Base-by-base conservation (phyloP, 352 stramenopile species). In the Phytophthora macrochlamydospora region DNA sequence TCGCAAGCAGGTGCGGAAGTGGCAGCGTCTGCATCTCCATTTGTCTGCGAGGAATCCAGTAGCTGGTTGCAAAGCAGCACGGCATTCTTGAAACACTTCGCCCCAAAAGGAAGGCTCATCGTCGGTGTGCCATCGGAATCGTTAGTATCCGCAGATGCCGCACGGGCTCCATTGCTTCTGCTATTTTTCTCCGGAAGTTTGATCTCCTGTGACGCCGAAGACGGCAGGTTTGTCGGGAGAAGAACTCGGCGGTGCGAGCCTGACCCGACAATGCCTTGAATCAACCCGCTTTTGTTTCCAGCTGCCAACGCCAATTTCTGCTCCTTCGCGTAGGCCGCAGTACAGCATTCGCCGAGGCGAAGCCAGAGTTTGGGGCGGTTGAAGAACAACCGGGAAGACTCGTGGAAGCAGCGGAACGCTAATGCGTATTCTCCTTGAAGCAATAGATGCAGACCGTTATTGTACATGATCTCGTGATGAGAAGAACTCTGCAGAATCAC, bases 361-460 rank as follows among this genome's bases (percentile, higher is more conserved):
- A 98, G 80, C 92, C 92, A 98, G 43, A 98, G 71, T 75, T 96
- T 95, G 2, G 92, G 92, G 7, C 92, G 89, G 61, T 97, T 97
- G 65, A 97, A 96, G 52, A 96, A 95, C 56, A 97, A 49, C 2
- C 88, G 78, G 44, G 92, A 96, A 7, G 92, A 93, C 56, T 84
- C 83, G 66, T 96, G 81, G 70, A 98, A 95, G 73, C 91, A 97
- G 37, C 88, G 89, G 59, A 97, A 95, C 7, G 92, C 92, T 31
- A 95, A 62, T 42, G 78, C 62, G 50, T 89, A 94, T 43, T 96
- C 79, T 18, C 87, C 87, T 60, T 94, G 84, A 46, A 97, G 69
- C 52, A 97, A 68, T 44, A 97, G 68, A 48, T 97, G 91, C 35
- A 98, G 60, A 4, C 91, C 92, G 56, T 97, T 95, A 81, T 98